A percentile compares a stretch with the other conserved stretches of the same genome.
Conservation (phyloP, 2,329 filamentous ascomycete genomes). For the Beauveria scarabaeidicola region DNA sequence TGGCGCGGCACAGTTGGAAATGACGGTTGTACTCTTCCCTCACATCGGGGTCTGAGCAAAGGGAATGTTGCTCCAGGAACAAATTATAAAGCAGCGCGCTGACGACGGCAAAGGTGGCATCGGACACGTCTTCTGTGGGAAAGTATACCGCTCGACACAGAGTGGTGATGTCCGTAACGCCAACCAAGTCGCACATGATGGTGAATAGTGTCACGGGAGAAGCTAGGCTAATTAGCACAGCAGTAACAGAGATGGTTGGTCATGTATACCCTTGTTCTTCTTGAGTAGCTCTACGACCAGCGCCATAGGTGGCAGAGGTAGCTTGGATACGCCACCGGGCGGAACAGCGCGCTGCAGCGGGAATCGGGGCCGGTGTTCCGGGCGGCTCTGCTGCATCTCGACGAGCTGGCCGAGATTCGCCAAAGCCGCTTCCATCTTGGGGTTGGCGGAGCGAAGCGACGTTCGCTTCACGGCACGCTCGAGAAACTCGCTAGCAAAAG, state of each 20-base stretch:
- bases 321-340: constrained; percentile 37
- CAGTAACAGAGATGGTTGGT: not conserved
- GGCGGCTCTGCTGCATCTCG: constrained; percentile 37
- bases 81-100: constrained; percentile 42
- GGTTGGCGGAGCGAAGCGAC: constrained; percentile 35
- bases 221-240: constrained; percentile 22
- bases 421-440: constrained; percentile 45
- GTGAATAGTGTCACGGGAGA: constrained; percentile 40
- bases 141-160: constrained; percentile 44
- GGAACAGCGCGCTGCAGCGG: constrained; percentile 37
- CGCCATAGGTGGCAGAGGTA: constrained; percentile 46
- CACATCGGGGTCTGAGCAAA: constrained; percentile 24
- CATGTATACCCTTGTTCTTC: constrained; percentile 34
- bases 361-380: constrained; percentile 35
- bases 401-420: constrained; percentile 45
- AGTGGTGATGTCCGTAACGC: constrained; percentile 40
- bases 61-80: constrained; percentile 36
- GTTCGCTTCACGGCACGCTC: constrained; percentile 43
- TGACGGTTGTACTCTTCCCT: constrained; percentile 30
- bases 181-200: constrained; percentile 40
- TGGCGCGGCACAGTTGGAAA: constrained; percentile 35
- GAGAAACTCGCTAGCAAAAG: constrained; percentile 46
- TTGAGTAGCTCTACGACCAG: constrained; percentile 41
- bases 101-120: constrained; percentile 42
- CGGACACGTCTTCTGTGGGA: constrained; percentile 40